Conservation (phyloP, 257 asterid genomes). For the Thymus quinquecostatus region DNA sequence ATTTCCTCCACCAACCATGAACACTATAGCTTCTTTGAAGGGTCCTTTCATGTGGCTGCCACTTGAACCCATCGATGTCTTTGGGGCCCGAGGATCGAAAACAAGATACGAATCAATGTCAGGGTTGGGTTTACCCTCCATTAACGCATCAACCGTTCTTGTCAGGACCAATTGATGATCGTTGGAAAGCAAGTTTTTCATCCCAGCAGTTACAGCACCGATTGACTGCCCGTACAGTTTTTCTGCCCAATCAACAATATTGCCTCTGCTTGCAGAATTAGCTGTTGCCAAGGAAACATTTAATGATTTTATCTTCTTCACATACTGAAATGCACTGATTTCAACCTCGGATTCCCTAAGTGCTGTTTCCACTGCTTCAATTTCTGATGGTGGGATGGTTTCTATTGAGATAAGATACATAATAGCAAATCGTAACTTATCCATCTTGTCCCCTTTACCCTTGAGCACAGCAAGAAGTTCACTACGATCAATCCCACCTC, state of each 20-base stretch:
- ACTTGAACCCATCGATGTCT: constrained; percentile 63
- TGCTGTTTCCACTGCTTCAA: constrained; percentile 81
- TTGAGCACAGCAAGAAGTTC: constrained; percentile 82
- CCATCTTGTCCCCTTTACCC: constrained; percentile 78
- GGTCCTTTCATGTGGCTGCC: constrained; percentile 87
- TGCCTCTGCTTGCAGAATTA: constrained; percentile 84
- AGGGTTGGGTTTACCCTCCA: constrained; percentile 97
- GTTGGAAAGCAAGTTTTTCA: constrained; percentile 78
- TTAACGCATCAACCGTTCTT: constrained; percentile 87
- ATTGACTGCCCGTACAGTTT: constrained; percentile 81
- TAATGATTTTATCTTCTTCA: constrained; percentile 88
- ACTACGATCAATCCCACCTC: constrained; percentile 80
- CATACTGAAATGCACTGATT: constrained; percentile 88
- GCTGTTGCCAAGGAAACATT: constrained; percentile 88
- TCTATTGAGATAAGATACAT: constrained; percentile 75
- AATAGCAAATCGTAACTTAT: constrained; percentile 42
- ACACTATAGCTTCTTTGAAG: constrained; percentile 90
- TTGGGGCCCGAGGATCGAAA: constrained; percentile 93
- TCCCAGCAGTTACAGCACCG: constrained; percentile 96
- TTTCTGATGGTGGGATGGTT: constrained; percentile 68
- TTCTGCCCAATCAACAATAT: constrained; percentile 90
- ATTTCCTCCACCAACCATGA: constrained; percentile 99
- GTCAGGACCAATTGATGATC: constrained; percentile 90
- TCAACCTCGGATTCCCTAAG: constrained; percentile 90
- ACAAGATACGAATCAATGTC: constrained; percentile 77